phyloP scores from a whole-genome alignment of 1,139 yeast species.

The Diutina sp. region DNA sequence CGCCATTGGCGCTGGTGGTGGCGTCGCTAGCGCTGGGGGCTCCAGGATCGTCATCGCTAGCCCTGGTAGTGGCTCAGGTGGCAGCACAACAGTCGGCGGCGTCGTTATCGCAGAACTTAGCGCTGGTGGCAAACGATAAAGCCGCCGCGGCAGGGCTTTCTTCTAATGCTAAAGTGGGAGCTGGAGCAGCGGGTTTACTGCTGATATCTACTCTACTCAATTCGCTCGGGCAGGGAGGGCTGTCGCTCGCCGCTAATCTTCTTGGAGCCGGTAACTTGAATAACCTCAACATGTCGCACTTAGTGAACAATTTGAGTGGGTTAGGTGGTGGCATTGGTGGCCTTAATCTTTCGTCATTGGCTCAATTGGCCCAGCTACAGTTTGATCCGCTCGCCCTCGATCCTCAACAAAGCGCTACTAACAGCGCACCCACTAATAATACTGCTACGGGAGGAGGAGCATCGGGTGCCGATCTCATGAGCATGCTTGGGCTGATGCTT shows the following conservation, averaged over 20 bases:
- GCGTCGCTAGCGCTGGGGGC: background rate
- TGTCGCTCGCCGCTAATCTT: constrained; percentile 6
- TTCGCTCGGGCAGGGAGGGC: background rate
- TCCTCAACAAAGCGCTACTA: background rate
- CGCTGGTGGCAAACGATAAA: no score
- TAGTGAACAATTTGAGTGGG: constrained; percentile 26
- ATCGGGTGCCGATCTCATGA: background rate
- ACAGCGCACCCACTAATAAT: no score
- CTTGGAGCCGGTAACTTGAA: constrained; percentile 33
- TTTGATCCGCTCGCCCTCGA: background rate
- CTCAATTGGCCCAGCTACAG: constrained; percentile 7
- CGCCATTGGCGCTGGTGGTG: background rate
- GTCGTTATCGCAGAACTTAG: no score
- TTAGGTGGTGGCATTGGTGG: constrained; percentile 23
- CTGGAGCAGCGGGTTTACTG: background rate
- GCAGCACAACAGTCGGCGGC: no score
- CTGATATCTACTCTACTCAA: background rate
- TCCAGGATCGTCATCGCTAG: background rate
- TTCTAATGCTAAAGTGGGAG: background rate
- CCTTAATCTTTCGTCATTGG: constrained; percentile 30
- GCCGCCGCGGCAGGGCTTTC: background rate
- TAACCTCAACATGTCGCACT: constrained; percentile 30
- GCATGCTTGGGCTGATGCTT: background rate
- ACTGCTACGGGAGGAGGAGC: no score
- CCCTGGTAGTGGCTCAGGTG: background rate